A percentile compares a stretch with the other conserved stretches of the same genome.
Evolutionary conservation across 768 basidiomycete genomes (phyloP).

Genomic region (Termitomyces heimii): DNA sequence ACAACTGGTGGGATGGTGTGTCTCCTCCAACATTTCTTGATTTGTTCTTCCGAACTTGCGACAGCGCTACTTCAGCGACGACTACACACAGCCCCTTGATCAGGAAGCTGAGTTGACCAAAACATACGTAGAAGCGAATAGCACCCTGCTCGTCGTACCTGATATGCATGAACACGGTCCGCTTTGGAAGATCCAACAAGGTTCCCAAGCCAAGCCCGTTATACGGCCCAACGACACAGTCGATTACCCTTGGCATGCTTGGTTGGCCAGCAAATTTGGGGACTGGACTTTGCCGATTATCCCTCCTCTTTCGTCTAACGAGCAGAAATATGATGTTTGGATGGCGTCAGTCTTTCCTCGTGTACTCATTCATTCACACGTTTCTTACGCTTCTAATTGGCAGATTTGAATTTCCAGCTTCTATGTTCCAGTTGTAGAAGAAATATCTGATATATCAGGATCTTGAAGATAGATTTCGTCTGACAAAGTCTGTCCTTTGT

Average conservation of each 20-base stretch:
- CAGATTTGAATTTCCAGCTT: background rate
- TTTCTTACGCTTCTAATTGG: background rate
- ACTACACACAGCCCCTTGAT: background rate
- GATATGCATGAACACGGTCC: background rate
- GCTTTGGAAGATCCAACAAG: background rate
- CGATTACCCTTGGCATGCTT: background rate
- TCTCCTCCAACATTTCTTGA: background rate
- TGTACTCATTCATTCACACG: no score
- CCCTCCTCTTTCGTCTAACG: background rate
- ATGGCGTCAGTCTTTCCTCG: background rate
- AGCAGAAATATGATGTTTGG: slow-evolving; percentile 1
- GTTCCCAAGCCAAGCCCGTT: background rate
- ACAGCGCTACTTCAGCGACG: background rate
- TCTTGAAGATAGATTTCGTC: no score
- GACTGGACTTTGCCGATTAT: background rate
- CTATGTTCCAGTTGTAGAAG: background rate
- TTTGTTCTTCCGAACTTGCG: background rate
- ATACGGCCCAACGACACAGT: background rate
- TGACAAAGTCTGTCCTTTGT: background rate
- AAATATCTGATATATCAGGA: background rate
- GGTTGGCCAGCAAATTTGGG: background rate
- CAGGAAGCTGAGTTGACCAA: background rate
- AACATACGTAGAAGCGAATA: background rate
- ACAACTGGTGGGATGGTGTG: background rate
- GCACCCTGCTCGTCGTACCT: background rate